Base-by-base conservation (phyloP, 345 rosid genomes). In the Lumnitzera racemosa region DNA sequence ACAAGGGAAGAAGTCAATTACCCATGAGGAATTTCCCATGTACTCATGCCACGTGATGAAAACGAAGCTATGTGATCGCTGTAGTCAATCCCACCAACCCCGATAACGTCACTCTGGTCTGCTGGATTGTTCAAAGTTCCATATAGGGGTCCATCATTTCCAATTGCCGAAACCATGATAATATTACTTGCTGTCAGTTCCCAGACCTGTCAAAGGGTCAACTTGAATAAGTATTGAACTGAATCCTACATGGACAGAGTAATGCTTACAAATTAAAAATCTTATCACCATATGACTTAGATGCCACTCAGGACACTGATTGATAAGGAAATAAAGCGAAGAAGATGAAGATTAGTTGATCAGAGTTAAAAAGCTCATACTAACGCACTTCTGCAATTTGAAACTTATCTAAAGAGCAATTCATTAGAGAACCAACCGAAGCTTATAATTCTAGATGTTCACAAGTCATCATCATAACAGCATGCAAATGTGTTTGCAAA, bases 21-120 rank as follows among this genome's bases (percentile, higher is more conserved):
- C 99, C 99, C 99, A 70, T 90, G 99, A 64, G 99, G 99, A 76
- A 94, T 74, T 80, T 94, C 99, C 99, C 97, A 94, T 62, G 99
- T 90, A 84, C 97, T 94, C 99, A 94, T 94, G 75, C 99, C 99
- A 65, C 97, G 99, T 13, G 99, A 90, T 51, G 99, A 92, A 76
- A 92, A 92, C 58, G 99, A 84, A 50, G 99, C 99, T 70, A 92
- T 92, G 72, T 92, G 96, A 76, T 89, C 96, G 67, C 70, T 89
- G 73, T 90, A 90, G 72, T 92, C 99, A 61, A 92, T 92, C 65
- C 99, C 99, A 67, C 99, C 99, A 15, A 92, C 99, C 67, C 99
- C 99, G 67, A 92, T 90, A 67, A 92, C 95, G 67, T 92, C 99
- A 78, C 94, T 86, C 76, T 92, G 99, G 72, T 92, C 99, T 56